Base-by-base conservation (phyloP, 2,329 filamentous ascomycete species). In the Cadophora luteo-olivacea region DNA sequence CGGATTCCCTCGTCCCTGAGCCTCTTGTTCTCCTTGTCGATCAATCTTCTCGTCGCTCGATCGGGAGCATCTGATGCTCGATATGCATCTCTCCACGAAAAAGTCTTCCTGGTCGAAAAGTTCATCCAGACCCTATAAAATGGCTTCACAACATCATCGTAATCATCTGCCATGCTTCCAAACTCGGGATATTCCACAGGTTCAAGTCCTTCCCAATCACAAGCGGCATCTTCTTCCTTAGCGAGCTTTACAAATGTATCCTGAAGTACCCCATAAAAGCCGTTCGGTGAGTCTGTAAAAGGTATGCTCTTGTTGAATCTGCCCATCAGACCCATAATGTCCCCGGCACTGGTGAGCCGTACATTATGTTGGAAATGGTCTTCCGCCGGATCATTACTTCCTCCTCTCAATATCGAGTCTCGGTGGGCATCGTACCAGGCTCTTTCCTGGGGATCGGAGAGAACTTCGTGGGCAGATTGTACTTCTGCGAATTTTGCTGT, bases 401-500 rank as follows among this genome's bases (percentile, higher is more conserved):
- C 82, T 38, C 83, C 83, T 36, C 87, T 86, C 70, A 98, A 82
- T 70, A 98, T 97, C 62, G 92, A 89, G 74, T 94, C 90, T 69
- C 93, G 91, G 78, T 99, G 96, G 2, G 94, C 94, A 81, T 99
- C 95, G 82, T 99, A 99, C 96, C 96, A 99, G 38, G 94, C 91
- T 74, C 96, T 89, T 79, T 99, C 96, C 78, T 99, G 95, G 12
- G 94, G 90, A 79, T 99, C 96, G 1, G 94, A 97, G 0, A 99
- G 87, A n/a, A 99, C 89, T 79, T 98, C 93, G 79, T 99, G 97
- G 58, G 96, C 96, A 45, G 94, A 87, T 79, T 97, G 95, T 33
- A 98, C 86, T 77, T 97, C 94, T 61, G 96, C 94, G 78, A 99
- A 99, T 64, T 90, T 89, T 73, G 85, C 87, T 1, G 96, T 99